Conservation (phyloP, 2,329 filamentous ascomycete genomes). For the Alternaria ventricosa region DNA sequence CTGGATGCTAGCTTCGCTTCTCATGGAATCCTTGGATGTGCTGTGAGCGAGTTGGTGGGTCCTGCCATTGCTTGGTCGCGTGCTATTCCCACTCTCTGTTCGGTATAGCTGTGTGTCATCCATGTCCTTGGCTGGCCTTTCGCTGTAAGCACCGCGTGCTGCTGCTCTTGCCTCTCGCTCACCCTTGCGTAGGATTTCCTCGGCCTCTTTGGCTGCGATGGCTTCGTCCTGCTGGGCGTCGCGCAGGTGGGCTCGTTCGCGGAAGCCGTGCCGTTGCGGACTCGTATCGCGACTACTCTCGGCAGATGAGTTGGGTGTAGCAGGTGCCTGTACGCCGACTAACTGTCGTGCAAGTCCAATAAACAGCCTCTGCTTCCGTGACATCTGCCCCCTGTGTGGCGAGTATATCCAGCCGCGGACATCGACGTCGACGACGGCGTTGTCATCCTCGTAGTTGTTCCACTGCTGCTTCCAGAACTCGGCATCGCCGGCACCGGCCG, state of each 20-base stretch:
- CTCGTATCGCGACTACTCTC: conserved; percentile 57
- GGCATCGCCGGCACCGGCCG: conserved; percentile 62
- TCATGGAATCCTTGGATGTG: conserved; percentile 36
- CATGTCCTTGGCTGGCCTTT: conserved; percentile 61
- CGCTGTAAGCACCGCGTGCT: conserved; percentile 75
- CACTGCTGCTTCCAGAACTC: conserved; percentile 81
- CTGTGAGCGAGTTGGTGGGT: conserved; percentile 32
- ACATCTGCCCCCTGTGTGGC: conserved; percentile 84
- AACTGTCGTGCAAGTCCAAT: conserved; percentile 86
- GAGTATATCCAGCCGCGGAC: conserved; percentile 95
- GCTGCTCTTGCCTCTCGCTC: conserved; percentile 74
- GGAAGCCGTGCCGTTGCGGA: conserved; percentile 45
- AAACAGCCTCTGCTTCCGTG: conserved; percentile 82
- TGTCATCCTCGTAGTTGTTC: conserved; percentile 80
- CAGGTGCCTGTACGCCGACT: conserved; percentile 81
- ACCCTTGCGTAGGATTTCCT: conserved; percentile 75
- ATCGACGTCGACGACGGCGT: conserved; percentile 90
- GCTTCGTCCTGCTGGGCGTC: conserved; percentile 65
- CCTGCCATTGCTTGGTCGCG: conserved; percentile 26
- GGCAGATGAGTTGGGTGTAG: conserved; percentile 38
- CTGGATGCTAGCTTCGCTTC: conserved; percentile 37
- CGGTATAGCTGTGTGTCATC: conserved; percentile 50
- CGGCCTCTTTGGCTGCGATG: conserved; percentile 75
- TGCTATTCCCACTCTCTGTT: conserved; percentile 40
- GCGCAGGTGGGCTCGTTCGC: conserved; percentile 55